These are phyloP conservation scores for Drosera spatulata DNA, from an alignment of 179 eudicot species.

Conservation along the genomic window DNA sequence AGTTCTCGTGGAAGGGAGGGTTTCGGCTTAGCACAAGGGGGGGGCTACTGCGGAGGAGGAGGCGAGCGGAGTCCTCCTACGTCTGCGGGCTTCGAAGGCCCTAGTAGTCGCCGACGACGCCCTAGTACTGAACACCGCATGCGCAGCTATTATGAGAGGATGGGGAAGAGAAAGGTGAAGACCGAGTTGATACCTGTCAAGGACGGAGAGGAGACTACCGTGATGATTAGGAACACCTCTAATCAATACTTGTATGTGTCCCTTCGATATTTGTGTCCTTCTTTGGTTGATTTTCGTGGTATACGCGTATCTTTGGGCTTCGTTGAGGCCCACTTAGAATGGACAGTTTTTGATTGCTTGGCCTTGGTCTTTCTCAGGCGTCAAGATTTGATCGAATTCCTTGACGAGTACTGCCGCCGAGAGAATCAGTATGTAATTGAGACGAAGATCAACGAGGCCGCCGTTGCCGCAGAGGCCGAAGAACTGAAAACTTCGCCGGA, in stretches of 20 bases:
- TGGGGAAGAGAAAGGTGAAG: not conserved
- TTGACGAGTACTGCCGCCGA: slow-evolving; percentile 23
- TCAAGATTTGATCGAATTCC: slow-evolving; percentile 11
- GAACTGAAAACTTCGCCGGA: not conserved
- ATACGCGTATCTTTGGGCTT: no score
- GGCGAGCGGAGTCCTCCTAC: no score
- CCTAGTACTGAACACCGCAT: not conserved
- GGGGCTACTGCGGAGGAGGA: no score
- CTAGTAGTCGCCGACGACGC: no score
- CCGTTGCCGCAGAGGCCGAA: not conserved
- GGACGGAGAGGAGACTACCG: slow-evolving; percentile 20
- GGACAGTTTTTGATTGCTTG: no score
- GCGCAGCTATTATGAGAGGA: not conserved
- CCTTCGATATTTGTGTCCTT: no score
- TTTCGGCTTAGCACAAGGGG: no score
- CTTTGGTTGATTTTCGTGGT: no score
- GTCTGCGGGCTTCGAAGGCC: no score
- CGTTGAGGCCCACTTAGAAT: no score
- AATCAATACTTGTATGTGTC: slow-evolving; percentile 19
- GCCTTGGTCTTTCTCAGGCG: slow-evolving; percentile 11
- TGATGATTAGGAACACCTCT: slow-evolving; percentile 41
- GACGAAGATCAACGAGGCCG: not conserved
- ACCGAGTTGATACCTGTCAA: slow-evolving; percentile 9
- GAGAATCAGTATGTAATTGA: slow-evolving; percentile 10
- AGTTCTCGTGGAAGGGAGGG: no score